These are phyloP conservation scores for Colletotrichum sp. DNA, from an alignment of 2,329 filamentous ascomycete species.

Conservation along the genomic window DNA sequence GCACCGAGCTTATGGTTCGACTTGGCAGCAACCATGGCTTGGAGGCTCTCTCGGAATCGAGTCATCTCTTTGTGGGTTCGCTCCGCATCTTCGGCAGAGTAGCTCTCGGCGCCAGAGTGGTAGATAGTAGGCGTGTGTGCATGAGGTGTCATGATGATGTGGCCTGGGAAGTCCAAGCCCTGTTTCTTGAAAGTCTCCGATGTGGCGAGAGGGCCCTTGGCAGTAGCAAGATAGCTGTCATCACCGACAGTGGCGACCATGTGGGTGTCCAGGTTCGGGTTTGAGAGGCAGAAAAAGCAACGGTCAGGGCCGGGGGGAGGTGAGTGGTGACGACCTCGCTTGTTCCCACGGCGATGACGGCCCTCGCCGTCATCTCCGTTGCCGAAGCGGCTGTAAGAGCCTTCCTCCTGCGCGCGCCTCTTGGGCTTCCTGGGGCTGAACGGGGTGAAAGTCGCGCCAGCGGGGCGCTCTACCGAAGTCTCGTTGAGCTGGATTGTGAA, in stretches of 20 bases:
- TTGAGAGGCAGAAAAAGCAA: conserved; percentile 96
- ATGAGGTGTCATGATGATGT: conserved; percentile 91
- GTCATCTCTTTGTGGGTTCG: conserved; percentile 82
- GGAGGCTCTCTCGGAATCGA: conserved; percentile 77
- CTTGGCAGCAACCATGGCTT: conserved; percentile 73
- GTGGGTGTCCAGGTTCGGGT: conserved; percentile 81
- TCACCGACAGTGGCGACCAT: conserved; percentile 90
- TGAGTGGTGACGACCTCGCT: conserved; percentile 49
- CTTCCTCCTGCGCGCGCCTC: conserved; percentile 63
- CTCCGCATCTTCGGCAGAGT: conserved; percentile 57
- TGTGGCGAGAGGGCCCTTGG: conserved; percentile 86
- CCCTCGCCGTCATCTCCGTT: conserved; percentile 46
- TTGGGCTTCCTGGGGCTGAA: conserved; percentile 58
- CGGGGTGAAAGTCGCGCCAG: conserved; percentile 78
- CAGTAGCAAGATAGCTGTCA: conserved; percentile 86
- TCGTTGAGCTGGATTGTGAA: conserved; percentile 74
- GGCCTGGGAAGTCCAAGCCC: conserved; percentile 77
- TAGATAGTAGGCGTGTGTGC: conserved; percentile 79
- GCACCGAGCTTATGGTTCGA: conserved; percentile 71
- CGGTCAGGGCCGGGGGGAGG: conserved; percentile 74
- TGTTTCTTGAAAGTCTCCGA: conserved; percentile 68
- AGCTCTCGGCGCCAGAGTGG: conserved; percentile 62
- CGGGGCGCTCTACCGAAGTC: conserved; percentile 63
- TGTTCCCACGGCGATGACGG: conserved; percentile 43
- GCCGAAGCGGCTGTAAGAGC: conserved; percentile 60